Percentiles rank a stretch among this genome's conserved stretches.
phyloP scores from a whole-genome alignment of 495 filamentous ascomycete genomes.

The Venustampulla echinocandica region DNA sequence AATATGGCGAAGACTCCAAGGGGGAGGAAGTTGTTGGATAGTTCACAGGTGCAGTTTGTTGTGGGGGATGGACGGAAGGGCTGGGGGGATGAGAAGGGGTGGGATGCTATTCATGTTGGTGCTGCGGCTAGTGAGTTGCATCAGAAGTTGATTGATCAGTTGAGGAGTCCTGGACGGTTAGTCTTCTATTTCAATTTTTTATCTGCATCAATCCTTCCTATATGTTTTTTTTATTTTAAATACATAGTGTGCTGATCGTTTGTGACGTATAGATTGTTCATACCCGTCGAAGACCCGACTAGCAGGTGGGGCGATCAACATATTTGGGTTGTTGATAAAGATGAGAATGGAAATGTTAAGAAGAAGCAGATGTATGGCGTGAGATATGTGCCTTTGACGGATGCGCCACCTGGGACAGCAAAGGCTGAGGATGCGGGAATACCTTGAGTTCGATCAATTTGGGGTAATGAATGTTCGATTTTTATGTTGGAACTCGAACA shows the following conservation, averaged over 20 bases:
- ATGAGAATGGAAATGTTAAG: slow-evolving; percentile 60
- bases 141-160: slow-evolving; percentile 62
- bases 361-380: slow-evolving; percentile 76
- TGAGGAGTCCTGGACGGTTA: slow-evolving; percentile 63
- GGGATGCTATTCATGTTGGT: slow-evolving; percentile 94
- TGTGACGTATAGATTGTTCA: slow-evolving; percentile 70
- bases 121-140: slow-evolving; percentile 75
- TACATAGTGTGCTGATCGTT: too few relatives aligned
- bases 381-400: slow-evolving; percentile 88
- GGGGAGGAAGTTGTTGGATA: slow-evolving; percentile 52
- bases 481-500: too few relatives aligned
- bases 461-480: too few relatives aligned
- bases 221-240: too few relatives aligned
- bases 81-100: slow-evolving; percentile 45
- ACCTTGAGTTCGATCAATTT: not conserved
- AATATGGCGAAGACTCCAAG: slow-evolving; percentile 69
- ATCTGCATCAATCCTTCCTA: not conserved
- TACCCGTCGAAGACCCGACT: slow-evolving; percentile 64
- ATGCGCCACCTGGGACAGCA: too few relatives aligned
- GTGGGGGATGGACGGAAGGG: slow-evolving; percentile 77
- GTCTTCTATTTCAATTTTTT: slow-evolving; percentile 7
- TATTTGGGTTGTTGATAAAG: slow-evolving; percentile 89
- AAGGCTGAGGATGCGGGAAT: not conserved
- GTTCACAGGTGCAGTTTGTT: slow-evolving; percentile 60
- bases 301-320: slow-evolving; percentile 51